Evolutionary conservation across 805 yeast genomes (phyloP).

Genomic region (Candida railenensis): DNA sequence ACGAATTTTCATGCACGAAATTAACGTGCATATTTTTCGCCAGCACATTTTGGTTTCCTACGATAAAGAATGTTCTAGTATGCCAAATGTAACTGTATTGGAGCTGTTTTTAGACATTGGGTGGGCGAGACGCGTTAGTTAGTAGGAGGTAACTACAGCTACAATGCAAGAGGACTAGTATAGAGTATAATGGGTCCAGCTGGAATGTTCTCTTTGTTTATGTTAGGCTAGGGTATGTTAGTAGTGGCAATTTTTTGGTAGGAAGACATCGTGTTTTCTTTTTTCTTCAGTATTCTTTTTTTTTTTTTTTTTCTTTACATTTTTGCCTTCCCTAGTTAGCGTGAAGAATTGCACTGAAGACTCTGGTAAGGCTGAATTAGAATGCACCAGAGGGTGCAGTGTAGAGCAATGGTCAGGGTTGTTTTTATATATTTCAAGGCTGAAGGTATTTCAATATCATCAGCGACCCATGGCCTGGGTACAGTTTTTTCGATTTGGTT

Average conservation of each 20-base stretch:
- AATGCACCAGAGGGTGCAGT: too few species aligned
- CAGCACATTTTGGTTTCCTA: neutral
- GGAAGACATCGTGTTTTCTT: too few species aligned
- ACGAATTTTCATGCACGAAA: neutral
- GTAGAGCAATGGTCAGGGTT: too few species aligned
- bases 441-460: too few species aligned
- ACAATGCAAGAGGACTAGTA: neutral
- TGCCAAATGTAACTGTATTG: neutral
- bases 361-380: too few species aligned
- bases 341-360: too few species aligned
- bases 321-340: neutral
- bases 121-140: neutral
- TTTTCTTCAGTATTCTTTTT: neutral
- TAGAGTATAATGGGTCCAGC: neutral
- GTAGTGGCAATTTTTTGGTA: too few species aligned
- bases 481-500: too few species aligned
- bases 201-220: neutral
- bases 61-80: conserved; percentile 1
- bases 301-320: conserved; percentile 1
- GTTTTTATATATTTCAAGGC: too few species aligned
- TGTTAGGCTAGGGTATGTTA: neutral
- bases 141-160: neutral
- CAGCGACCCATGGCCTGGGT: too few species aligned
- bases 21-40: neutral
- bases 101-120: neutral